phyloP scores from a whole-genome alignment of 1,139 yeast species.

The Blastobotrys illinoisensis region DNA sequence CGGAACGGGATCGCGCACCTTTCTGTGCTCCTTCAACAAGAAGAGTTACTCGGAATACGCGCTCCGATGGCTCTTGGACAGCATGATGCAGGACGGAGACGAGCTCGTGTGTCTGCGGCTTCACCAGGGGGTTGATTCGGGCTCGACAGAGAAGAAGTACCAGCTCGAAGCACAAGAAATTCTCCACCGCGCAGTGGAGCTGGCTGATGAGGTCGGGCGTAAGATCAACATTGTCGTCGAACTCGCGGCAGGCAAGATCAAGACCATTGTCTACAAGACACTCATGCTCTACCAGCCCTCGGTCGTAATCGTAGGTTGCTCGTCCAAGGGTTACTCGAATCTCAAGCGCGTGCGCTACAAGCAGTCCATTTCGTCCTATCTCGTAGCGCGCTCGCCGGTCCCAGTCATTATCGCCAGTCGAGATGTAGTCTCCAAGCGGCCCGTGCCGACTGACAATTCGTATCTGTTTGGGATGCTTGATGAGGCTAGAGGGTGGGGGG shows the following conservation, averaged over 20 bases:
- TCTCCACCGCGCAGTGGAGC: slow-evolving; percentile 16
- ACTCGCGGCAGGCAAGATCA: slow-evolving; percentile 26
- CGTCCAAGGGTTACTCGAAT: slow-evolving; percentile 19
- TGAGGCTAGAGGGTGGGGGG: neutral
- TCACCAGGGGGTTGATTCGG: slow-evolving; percentile 12
- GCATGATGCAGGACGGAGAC: slow-evolving; percentile 26
- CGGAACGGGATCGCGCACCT: slow-evolving; percentile 22
- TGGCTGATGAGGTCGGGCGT: slow-evolving; percentile 16
- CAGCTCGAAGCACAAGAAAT: slow-evolving; percentile 21
- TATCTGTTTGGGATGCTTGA: slow-evolving; percentile 4
- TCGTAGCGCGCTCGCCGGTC: slow-evolving; percentile 25
- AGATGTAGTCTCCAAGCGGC: neutral
- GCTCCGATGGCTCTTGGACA: slow-evolving; percentile 22
- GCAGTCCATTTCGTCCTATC: slow-evolving; percentile 23
- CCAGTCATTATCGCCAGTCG: slow-evolving; percentile 26
- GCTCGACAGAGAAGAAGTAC: slow-evolving; percentile 10
- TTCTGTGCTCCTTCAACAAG: slow-evolving; percentile 21
- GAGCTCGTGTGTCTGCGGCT: slow-evolving; percentile 26
- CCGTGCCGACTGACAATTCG: slow-evolving; percentile 2
- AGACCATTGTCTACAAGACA: slow-evolving; percentile 24
- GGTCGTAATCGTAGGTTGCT: slow-evolving; percentile 23
- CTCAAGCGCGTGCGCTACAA: slow-evolving; percentile 21
- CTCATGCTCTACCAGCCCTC: slow-evolving; percentile 27
- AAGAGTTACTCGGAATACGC: slow-evolving; percentile 20
- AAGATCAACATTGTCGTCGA: slow-evolving; percentile 25